phyloP scores from a whole-genome alignment of 2,329 filamentous ascomycete species.

The Helotiales sp. region DNA sequence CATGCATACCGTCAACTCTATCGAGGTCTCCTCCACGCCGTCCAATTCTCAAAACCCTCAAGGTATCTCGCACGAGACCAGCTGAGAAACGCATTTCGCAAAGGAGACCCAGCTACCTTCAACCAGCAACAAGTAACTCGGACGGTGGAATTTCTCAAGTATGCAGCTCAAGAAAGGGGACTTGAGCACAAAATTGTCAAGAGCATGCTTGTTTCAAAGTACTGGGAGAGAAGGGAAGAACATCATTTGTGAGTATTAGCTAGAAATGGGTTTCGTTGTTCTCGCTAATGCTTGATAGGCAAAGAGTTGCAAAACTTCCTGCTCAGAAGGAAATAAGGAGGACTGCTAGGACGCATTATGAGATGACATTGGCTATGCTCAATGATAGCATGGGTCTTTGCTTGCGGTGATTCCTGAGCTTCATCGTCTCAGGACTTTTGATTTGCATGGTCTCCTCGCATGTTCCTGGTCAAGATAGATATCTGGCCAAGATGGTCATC shows the following conservation, averaged over 20 bases:
- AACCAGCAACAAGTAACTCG: slow-evolving; percentile 60
- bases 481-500: no score
- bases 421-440: no score
- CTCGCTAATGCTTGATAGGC: slow-evolving; percentile 3
- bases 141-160: slow-evolving; percentile 72
- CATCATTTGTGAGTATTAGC: slow-evolving; percentile 13
- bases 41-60: slow-evolving; percentile 72
- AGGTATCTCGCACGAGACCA: slow-evolving; percentile 66
- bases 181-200: slow-evolving; percentile 75
- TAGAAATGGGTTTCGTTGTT: neutral
- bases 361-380: slow-evolving; percentile 73
- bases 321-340: slow-evolving; percentile 24
- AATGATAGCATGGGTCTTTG: slow-evolving; percentile 75
- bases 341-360: slow-evolving; percentile 59
- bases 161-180: slow-evolving; percentile 66
- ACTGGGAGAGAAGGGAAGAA: slow-evolving; percentile 22
- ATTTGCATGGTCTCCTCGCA: no score
- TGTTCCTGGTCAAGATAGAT: no score
- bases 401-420: slow-evolving; percentile 50
- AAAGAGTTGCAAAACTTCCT: neutral
- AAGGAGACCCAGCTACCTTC: slow-evolving; percentile 51
- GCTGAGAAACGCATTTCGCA: slow-evolving; percentile 62
- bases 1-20: slow-evolving; percentile 74
- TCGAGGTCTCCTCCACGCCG: slow-evolving; percentile 68
- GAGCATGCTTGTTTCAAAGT: slow-evolving; percentile 62